phyloP scores from a whole-genome alignment of 2,329 filamentous ascomycete species.

The Fusarium secorum region DNA sequence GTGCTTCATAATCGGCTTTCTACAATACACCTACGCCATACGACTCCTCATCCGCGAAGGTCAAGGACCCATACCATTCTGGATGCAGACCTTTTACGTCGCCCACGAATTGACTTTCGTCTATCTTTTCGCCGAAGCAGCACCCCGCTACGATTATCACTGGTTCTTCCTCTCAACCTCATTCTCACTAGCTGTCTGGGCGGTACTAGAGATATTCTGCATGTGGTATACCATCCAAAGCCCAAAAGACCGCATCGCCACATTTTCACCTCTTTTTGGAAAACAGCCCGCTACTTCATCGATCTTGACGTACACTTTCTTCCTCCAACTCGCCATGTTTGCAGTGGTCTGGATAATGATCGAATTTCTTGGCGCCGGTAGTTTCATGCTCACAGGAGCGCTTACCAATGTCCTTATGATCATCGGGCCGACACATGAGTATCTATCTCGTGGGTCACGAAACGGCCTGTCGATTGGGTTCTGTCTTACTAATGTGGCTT shows the following conservation, averaged over 20 bases:
- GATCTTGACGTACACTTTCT: not conserved
- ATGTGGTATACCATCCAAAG: not conserved
- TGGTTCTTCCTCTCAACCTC: not conserved
- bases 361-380: rapidly evolving
- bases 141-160: not conserved
- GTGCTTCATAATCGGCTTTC: not conserved
- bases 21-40: constrained; percentile 14
- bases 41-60: not conserved
- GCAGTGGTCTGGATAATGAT: not conserved
- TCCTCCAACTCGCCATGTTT: not conserved
- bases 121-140: not conserved
- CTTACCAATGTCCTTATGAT: constrained; percentile 11
- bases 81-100: constrained; percentile 8
- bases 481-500: constrained; percentile 4
- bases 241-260: not conserved
- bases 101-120: not conserved
- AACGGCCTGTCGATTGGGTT: not conserved
- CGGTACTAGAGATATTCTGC: not conserved
- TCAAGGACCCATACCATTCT: constrained; percentile 7
- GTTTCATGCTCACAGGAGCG: not conserved
- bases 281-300: not conserved
- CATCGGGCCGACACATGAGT: constrained; percentile 1
- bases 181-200: not conserved
- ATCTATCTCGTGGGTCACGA: not conserved
- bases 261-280: not conserved